phyloP scores from a whole-genome alignment of 2,329 filamentous ascomycete genomes.

The Ophiostoma sp. region DNA sequence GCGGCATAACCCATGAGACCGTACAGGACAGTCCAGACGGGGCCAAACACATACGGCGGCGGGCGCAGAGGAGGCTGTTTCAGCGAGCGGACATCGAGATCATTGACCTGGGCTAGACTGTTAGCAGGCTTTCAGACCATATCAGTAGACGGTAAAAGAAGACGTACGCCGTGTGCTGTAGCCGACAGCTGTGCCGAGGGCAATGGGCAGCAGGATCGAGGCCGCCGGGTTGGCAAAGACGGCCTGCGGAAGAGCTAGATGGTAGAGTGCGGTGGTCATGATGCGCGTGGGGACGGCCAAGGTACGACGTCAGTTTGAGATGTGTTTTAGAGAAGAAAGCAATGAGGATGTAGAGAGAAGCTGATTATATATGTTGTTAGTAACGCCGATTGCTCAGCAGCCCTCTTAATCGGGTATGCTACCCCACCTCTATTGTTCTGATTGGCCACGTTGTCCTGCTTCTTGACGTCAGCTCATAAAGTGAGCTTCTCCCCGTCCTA shows the following conservation, averaged over 20 bases:
- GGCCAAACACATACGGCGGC: slow-evolving; percentile 57
- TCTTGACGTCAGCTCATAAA: too few species aligned
- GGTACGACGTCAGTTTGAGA: background rate
- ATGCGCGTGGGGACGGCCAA: slow-evolving; percentile 17
- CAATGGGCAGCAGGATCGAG: slow-evolving; percentile 70
- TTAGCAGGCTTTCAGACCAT: background rate
- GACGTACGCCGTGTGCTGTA: slow-evolving; percentile 59
- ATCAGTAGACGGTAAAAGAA: background rate
- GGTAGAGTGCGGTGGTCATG: slow-evolving; percentile 79
- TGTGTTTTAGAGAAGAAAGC: background rate
- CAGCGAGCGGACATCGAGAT: slow-evolving; percentile 33
- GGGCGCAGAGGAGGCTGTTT: slow-evolving; percentile 62
- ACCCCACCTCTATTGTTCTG: too few species aligned
- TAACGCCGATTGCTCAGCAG: too few species aligned
- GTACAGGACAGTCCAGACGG: slow-evolving; percentile 62
- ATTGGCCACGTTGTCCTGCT: too few species aligned
- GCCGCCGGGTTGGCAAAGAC: slow-evolving; percentile 67
- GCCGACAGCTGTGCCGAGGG: slow-evolving; percentile 67
- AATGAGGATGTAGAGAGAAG: too few species aligned
- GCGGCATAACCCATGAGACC: slow-evolving; percentile 83
- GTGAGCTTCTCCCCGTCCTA: too few species aligned
- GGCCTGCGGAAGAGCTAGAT: slow-evolving; percentile 64
- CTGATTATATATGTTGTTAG: too few species aligned
- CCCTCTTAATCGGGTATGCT: too few species aligned
- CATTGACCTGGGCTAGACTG: slow-evolving; percentile 18